Evolutionary conservation across 1,139 yeast species (phyloP).

Genomic region (Pneumocystis sp.): DNA sequence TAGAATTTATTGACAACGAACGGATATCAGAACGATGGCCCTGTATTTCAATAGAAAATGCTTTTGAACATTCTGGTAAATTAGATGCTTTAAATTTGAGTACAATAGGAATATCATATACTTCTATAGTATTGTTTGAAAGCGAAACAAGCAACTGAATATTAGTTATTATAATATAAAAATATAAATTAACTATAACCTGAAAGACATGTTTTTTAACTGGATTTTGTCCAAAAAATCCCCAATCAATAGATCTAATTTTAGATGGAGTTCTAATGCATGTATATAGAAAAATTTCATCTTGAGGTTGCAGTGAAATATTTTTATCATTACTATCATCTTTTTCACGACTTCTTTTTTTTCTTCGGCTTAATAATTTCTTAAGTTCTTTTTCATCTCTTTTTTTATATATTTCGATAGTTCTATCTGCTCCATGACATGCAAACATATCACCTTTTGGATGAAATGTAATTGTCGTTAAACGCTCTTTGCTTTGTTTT

Average conservation of each 20-base stretch:
- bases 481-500: slow-evolving; percentile 67
- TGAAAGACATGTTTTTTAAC: slow-evolving; percentile 17
- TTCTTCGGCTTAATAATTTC: slow-evolving; percentile 65
- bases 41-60: slow-evolving; percentile 48
- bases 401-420: slow-evolving; percentile 67
- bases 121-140: slow-evolving; percentile 61
- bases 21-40: slow-evolving; percentile 90
- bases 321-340: slow-evolving; percentile 34
- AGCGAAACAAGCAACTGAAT: slow-evolving; percentile 51
- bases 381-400: slow-evolving; percentile 66
- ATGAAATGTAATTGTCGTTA: slow-evolving; percentile 45
- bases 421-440: slow-evolving; percentile 64
- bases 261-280: slow-evolving; percentile 23
- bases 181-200: slow-evolving; percentile 2
- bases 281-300: slow-evolving; percentile 22
- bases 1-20: slow-evolving; percentile 66
- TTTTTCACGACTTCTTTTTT: slow-evolving; percentile 62
- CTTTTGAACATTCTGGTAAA: slow-evolving; percentile 37
- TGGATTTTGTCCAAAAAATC: neutral
- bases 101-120: slow-evolving; percentile 41
- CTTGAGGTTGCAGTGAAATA: slow-evolving; percentile 18
- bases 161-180: slow-evolving; percentile 19
- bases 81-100: slow-evolving; percentile 30
- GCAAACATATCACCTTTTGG: slow-evolving; percentile 36
- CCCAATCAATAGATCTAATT: slow-evolving; percentile 25